Conservation (phyloP, 257 asterid genomes). For the Solanum pinnatisectum region DNA sequence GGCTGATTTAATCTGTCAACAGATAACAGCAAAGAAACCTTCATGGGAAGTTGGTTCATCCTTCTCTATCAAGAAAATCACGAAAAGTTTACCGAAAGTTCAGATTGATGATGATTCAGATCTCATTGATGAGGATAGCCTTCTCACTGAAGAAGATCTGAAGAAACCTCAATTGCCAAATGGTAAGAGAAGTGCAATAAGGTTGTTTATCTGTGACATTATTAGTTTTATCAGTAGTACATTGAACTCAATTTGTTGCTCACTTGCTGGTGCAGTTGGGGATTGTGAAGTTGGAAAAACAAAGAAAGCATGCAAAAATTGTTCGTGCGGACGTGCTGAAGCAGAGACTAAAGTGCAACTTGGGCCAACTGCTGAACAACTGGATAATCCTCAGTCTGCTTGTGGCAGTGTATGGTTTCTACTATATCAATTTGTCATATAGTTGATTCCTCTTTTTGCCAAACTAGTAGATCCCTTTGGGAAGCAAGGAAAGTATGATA, state of each 20-base stretch:
- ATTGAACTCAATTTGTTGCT: not conserved
- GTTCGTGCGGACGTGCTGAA: slow-evolving; percentile 93
- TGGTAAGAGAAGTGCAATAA: slow-evolving; percentile 31
- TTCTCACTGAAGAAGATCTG: slow-evolving; percentile 81
- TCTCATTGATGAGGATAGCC: slow-evolving; percentile 94
- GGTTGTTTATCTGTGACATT: not conserved
- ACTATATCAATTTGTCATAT: not conserved
- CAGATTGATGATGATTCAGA: slow-evolving; percentile 76
- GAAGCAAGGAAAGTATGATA: not conserved
- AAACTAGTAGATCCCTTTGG: not conserved
- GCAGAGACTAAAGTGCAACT: slow-evolving; percentile 80
- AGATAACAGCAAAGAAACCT: slow-evolving; percentile 72
- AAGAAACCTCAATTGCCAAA: slow-evolving; percentile 74
- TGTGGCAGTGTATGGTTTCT: slow-evolving; percentile 74
- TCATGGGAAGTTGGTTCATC: slow-evolving; percentile 94
- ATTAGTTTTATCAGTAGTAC: not conserved
- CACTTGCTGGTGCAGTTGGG: slow-evolving; percentile 20
- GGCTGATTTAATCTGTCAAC: not conserved
- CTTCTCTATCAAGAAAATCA: slow-evolving; percentile 54
- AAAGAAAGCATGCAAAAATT: slow-evolving; percentile 89
- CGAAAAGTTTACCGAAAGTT: slow-evolving; percentile 47
- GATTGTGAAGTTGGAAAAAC: slow-evolving; percentile 88
- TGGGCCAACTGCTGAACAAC: slow-evolving; percentile 67
- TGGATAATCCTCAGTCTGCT: slow-evolving; percentile 84
- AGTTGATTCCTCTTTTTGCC: not conserved